Evolutionary conservation across 1,284 basidiomycete genomes (phyloP).

Genomic region (Rhodotorula glutinis): DNA sequence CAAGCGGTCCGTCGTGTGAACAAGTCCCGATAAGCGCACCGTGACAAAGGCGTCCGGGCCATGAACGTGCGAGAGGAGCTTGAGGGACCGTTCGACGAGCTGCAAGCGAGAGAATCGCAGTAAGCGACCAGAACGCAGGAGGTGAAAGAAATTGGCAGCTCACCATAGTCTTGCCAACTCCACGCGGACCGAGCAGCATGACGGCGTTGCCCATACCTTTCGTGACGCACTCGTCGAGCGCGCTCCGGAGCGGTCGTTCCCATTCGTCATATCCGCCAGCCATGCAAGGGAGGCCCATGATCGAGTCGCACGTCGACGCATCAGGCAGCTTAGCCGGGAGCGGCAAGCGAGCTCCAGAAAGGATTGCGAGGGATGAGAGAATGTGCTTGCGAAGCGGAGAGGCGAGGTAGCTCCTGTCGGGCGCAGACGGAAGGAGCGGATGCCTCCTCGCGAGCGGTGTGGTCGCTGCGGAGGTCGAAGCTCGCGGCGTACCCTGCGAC

Average conservation of each 20-base stretch:
- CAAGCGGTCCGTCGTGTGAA: conserved; percentile 75
- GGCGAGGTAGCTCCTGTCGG: conserved; percentile 3
- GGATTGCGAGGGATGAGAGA: conserved; percentile 9
- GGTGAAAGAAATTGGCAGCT: not conserved
- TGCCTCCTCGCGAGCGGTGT: not conserved
- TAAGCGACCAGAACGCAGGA: not conserved
- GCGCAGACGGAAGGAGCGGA: not conserved
- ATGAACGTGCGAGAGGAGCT: conserved; percentile 27
- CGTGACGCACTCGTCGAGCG: conserved; percentile 39
- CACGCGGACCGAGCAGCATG: conserved; percentile 41
- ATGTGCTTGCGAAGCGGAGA: conserved; percentile 14
- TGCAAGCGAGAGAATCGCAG: not conserved
- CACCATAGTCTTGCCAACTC: conserved; percentile 42
- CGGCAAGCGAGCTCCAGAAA: conserved; percentile 20
- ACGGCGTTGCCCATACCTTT: conserved; percentile 44
- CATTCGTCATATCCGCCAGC: conserved; percentile 29
- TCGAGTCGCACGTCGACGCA: not conserved
- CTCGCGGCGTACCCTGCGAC: too few species aligned
- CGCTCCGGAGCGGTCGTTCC: conserved; percentile 35
- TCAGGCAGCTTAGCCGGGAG: not conserved
- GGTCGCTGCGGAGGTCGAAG: not conserved
- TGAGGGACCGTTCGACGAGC: conserved; percentile 40
- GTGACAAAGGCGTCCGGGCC: conserved; percentile 57
- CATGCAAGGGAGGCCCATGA: conserved; percentile 22
- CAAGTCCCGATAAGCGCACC: conserved; percentile 77